Evolutionary conservation across 163 green algal genomes (phyloP).

Genomic region (Prototheca stagnorum): DNA sequence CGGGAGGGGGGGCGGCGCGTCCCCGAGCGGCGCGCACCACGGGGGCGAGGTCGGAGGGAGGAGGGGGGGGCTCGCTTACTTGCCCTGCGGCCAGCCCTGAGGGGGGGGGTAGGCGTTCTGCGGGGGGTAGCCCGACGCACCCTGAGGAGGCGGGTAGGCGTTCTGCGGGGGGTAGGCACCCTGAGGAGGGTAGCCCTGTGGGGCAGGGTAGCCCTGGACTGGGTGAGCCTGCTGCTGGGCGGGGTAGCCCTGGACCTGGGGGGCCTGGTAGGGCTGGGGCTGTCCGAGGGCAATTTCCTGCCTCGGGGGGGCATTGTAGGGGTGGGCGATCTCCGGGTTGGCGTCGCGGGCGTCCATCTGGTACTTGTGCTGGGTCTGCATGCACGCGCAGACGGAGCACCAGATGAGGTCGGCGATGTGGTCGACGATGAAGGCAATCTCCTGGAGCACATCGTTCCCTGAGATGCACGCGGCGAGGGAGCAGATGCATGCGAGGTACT

Average conservation of each 20-base stretch:
- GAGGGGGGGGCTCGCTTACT: no score
- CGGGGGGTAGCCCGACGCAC: conserved; percentile 8
- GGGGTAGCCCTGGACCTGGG: neutral
- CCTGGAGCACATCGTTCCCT: conserved; percentile 37
- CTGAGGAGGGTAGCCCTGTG: neutral
- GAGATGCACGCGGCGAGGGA: conserved; percentile 55
- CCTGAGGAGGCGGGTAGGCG: conserved; percentile 1
- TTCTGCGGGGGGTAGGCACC: conserved; percentile 7
- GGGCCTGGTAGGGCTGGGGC: neutral
- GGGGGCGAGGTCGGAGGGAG: no score
- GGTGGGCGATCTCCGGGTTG: conserved; percentile 12
- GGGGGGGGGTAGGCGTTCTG: conserved; percentile 3
- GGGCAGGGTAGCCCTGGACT: neutral
- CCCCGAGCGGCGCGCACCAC: no score
- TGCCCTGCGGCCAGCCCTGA: conserved; percentile 2
- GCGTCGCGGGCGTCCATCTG: conserved; percentile 65
- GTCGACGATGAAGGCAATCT: conserved; percentile 52
- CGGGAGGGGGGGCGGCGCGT: no score
- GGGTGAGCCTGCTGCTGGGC: neutral
- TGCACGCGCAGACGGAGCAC: conserved; percentile 66
- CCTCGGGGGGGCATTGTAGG: conserved; percentile 13
- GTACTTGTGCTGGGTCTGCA: conserved; percentile 73
- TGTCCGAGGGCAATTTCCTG: conserved; percentile 12
- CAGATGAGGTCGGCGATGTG: conserved; percentile 70
- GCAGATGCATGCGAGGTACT: conserved; percentile 69